These are phyloP conservation scores for Zymoseptoria ardabiliae DNA, from an alignment of 2,329 filamentous ascomycete genomes.

Conservation along the genomic window DNA sequence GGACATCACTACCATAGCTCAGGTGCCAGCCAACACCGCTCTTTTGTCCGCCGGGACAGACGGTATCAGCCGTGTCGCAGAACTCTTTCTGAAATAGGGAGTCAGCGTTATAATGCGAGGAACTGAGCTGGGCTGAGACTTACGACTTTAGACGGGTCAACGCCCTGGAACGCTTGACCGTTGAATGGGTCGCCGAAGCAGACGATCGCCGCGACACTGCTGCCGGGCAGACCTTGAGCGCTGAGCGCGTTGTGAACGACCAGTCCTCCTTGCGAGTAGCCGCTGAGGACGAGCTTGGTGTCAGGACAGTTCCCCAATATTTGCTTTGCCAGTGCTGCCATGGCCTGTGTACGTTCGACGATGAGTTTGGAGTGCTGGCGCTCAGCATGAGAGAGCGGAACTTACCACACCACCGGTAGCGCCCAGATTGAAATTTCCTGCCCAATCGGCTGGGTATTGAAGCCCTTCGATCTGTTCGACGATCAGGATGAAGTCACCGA, in stretches of 20 bases:
- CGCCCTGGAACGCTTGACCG: slow-evolving; percentile 18
- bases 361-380: background rate
- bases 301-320: slow-evolving; percentile 14
- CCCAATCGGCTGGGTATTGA: slow-evolving; percentile 22
- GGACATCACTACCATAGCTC: slow-evolving; percentile 17
- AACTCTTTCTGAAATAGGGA: slow-evolving; percentile 10
- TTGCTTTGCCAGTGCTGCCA: slow-evolving; percentile 8
- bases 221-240: slow-evolving; percentile 13
- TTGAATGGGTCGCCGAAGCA: slow-evolving; percentile 26
- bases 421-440: slow-evolving; percentile 18
- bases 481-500: background rate
- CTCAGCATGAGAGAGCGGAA: background rate
- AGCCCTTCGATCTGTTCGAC: slow-evolving; percentile 17
- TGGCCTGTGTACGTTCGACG: slow-evolving; percentile 3
- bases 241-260: slow-evolving; percentile 17
- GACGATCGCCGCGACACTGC: slow-evolving; percentile 22
- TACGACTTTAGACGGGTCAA: slow-evolving; percentile 15
- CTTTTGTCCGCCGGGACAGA: slow-evolving; percentile 17
- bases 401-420: slow-evolving; percentile 16
- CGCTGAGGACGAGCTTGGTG: slow-evolving; percentile 16
- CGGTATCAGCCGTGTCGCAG: slow-evolving; percentile 16
- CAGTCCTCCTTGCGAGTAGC: slow-evolving; percentile 17
- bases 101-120: background rate
- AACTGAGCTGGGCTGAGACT: background rate
- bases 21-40: slow-evolving; percentile 18